These are phyloP conservation scores for Phialophora expanda DNA, from an alignment of 2,329 filamentous ascomycete genomes.

Conservation along the genomic window DNA sequence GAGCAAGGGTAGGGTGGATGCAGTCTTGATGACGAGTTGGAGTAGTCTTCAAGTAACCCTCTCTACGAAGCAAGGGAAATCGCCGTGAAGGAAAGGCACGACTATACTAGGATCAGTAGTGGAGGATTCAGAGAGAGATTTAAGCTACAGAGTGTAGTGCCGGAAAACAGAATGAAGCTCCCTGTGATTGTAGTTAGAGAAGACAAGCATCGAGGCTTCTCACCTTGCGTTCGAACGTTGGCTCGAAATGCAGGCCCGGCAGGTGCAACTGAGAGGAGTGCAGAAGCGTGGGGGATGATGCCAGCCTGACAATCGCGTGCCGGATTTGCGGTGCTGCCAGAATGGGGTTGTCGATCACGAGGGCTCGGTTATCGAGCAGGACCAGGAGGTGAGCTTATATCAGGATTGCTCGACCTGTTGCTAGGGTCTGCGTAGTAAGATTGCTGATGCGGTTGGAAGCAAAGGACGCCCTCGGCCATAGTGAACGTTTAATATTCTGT, in stretches of 20 bases:
- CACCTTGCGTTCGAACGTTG: not conserved
- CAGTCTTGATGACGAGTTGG: slow-evolving; percentile 3
- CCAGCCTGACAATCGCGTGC: not conserved
- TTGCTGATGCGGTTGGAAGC: not conserved
- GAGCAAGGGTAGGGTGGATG: not conserved
- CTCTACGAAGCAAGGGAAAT: not conserved
- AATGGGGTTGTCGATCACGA: slow-evolving; percentile 4
- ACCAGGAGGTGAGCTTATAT: not conserved
- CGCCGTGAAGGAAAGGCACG: not conserved
- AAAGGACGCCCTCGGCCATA: not conserved
- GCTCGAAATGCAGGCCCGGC: slow-evolving; percentile 2
- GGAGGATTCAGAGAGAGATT: not conserved
- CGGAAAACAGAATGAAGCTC: not conserved
- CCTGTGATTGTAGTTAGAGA: not conserved
- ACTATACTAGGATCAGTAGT: not conserved
- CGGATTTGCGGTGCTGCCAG: not conserved
- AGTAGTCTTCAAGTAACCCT: not conserved
- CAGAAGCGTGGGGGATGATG: slow-evolving; percentile 4
- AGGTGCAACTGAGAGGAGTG: not conserved
- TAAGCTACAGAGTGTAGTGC: not conserved
- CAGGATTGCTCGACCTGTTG: not conserved
- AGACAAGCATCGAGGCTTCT: slow-evolving; percentile 4
- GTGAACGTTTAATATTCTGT: not conserved
- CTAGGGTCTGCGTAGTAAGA: not conserved
- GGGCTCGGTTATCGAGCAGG: slow-evolving; percentile 7